Base-by-base conservation (phyloP, 192 early-diverging fungal genomes). In the Linnemannia elongata region DNA sequence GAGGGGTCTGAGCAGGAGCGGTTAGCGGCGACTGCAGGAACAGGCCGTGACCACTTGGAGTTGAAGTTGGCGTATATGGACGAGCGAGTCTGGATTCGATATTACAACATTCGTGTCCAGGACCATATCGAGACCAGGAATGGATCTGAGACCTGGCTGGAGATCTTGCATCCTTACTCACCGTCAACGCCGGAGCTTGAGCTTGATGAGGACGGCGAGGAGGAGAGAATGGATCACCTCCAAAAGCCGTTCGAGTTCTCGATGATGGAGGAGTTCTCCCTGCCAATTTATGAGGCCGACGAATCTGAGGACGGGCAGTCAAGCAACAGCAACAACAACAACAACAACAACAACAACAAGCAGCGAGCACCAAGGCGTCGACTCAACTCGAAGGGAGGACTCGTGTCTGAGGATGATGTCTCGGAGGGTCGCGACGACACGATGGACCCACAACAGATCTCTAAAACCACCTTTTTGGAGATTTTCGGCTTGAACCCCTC, bases 21-120 rank as follows among this genome's bases (percentile, higher is more conserved):
- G 8, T 49, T 33, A 27, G 36, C 15, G 13, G 72, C 38, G 39
- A 17, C n/a, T 27, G 54, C 18, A 52, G 49, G 49, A 52, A 24
- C 47, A 38, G 85, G 85, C 17, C 85, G 75, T 33, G 85, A 87
- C 36, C 72, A 81, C 49, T 71, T 87, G 41, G 85, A 87, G 76
- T 75, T 87, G 85, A 77, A 76, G 44, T 49, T 87, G 18, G 69
- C 79, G 17, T 87, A 49, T 41, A 1, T 69, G 22, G 66, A 87
- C 17, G 36, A 81, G 30, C 68, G 76, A 38, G 60, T 87, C 38
- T 87, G 85, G 85, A 73, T 87, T 57, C 75, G 80, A 45, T 78
- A 78, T 52, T 87, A 87, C 42, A 87, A 87, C 49, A 75, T 81
- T 45, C 79, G 80, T 52, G 75, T 87, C 79, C 77, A 81, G 35